These are phyloP conservation scores for Aschersonia sp. DNA, from an alignment of 2,329 filamentous ascomycete species.

Conservation along the genomic window DNA sequence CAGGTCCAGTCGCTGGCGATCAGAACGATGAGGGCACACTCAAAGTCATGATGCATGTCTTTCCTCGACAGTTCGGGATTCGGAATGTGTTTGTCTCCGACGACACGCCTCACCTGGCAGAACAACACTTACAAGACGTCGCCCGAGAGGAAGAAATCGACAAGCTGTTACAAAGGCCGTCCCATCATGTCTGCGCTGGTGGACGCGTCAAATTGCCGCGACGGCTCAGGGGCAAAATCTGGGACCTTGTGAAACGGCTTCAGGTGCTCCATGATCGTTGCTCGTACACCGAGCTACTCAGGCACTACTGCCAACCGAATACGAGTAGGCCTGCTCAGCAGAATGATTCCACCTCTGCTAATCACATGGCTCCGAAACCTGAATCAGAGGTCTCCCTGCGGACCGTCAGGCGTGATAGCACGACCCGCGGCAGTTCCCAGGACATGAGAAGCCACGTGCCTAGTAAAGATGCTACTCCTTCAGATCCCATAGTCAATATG, in stretches of 20 bases:
- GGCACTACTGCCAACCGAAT: slow-evolving; percentile 60
- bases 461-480: neutral
- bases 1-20: neutral
- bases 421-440: neutral
- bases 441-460: neutral
- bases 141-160: slow-evolving; percentile 74
- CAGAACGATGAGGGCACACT: slow-evolving; percentile 34
- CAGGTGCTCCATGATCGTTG: slow-evolving; percentile 61
- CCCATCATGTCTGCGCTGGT: slow-evolving; percentile 1
- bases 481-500: slow-evolving; percentile 41
- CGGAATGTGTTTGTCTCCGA: slow-evolving; percentile 82
- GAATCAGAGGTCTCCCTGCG: neutral
- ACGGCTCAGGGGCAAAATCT: slow-evolving; percentile 48
- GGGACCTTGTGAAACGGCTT: slow-evolving; percentile 49
- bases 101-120: slow-evolving; percentile 49
- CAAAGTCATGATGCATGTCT: slow-evolving; percentile 82
- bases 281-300: slow-evolving; percentile 64
- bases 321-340: slow-evolving; percentile 9
- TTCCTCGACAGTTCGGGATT: slow-evolving; percentile 77
- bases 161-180: slow-evolving; percentile 9
- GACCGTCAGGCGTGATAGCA: neutral
- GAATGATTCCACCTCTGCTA: neutral
- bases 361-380: neutral
- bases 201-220: slow-evolving; percentile 36
- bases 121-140: slow-evolving; percentile 71